Conservation (phyloP, 768 basidiomycete genomes). For the Termitomyces eurrhizus region DNA sequence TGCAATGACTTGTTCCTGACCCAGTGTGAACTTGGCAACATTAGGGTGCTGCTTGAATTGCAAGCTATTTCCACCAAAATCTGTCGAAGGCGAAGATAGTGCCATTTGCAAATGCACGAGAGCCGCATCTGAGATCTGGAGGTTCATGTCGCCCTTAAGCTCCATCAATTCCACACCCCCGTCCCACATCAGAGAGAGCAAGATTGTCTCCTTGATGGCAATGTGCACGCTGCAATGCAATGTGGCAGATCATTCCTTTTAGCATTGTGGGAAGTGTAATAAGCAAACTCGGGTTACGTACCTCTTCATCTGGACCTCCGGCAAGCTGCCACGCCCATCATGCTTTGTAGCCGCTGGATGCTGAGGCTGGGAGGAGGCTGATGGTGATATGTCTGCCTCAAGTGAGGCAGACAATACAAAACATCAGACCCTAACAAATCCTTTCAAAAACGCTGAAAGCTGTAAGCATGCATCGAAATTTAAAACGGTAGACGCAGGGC, state of each 20-base stretch:
- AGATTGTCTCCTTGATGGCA: conserved; percentile 78
- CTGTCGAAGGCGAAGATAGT: conserved; percentile 51
- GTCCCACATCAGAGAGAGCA: conserved; percentile 79
- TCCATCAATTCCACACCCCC: conserved; percentile 90
- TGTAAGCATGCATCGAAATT: no score
- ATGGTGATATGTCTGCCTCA: no score
- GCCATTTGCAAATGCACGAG: conserved; percentile 66
- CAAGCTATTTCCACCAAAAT: conserved; percentile 60
- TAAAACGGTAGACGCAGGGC: no score
- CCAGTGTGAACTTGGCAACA: conserved; percentile 78
- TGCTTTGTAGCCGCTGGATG: conserved; percentile 41
- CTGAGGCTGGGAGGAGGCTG: conserved; percentile 36
- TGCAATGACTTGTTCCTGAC: conserved; percentile 59
- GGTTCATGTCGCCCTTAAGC: conserved; percentile 92
- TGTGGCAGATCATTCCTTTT: not conserved
- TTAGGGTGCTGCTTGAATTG: conserved; percentile 99
- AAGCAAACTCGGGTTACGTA: conserved; percentile 24
- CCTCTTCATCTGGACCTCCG: conserved; percentile 76
- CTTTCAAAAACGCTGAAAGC: no score
- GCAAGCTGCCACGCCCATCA: conserved; percentile 60
- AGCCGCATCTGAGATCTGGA: conserved; percentile 77
- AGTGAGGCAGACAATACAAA: no score
- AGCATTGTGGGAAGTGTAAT: not conserved
- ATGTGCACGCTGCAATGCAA: conserved; percentile 71
- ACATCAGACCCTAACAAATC: no score